Base-by-base conservation (phyloP, 306 rosid species). In the Cicer pinnatifidum region DNA sequence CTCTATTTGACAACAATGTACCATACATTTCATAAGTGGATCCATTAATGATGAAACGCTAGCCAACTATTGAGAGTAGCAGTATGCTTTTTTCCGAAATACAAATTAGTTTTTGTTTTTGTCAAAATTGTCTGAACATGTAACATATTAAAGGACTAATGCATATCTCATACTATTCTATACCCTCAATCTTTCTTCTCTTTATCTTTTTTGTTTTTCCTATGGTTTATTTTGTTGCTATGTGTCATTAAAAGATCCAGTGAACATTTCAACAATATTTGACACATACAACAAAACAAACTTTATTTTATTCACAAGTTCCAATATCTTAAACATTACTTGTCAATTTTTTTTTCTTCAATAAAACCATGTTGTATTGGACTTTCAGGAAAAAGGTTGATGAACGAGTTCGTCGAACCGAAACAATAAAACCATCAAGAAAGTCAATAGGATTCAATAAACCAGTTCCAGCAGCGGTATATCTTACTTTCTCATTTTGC, bases 391-490 rank as follows among this genome's bases (percentile, higher is more conserved):
- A 85, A 85, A 91, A 84, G 85, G 82, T 77, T 69, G 75, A 91
- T 68, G 93, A 92, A 69, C 84, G 89, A 80, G 81, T 62, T 83
- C 93, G 93, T 62, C 89, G 91, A 78, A 48, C 84, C 4, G 97
- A 91, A 83, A 78, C 86, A 51, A 86, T 93, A 82, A 91, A 91
- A 81, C 61, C 88, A 37, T 73, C 92, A 39, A 86, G 97, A 83
- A 93, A 89, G 85, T 78, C 88, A 63, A 78, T 38, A 12, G 96
- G 92, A 80, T 72, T 80, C 83, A 75, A 61, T 73, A 93, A 88
- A 90, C 74, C 88, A 81, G 95, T 85, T 59, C 88, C 93, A 47
- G 80, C 88, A 20, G 92, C 89, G 98, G 98, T 93, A 28, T 82
- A 12, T 70, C 80, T 23, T 62, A 67, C 67, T 67, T 64, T 70